phyloP scores from a whole-genome alignment of 176 grass and related monocot species.

The Bothriochloa decipiens region DNA sequence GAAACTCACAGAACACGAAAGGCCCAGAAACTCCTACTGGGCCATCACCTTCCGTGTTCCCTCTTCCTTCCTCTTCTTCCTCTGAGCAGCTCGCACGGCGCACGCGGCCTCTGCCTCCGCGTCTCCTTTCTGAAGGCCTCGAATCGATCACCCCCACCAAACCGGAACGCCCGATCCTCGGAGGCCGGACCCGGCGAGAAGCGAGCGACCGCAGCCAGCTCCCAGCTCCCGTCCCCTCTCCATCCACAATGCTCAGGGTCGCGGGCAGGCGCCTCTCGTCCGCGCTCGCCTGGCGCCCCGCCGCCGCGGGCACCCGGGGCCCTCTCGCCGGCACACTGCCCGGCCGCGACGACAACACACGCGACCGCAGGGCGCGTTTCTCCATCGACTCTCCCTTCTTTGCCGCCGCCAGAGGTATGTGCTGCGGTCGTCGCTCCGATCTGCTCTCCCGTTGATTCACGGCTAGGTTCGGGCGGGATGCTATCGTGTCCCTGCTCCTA shows the following conservation, averaged over 20 bases:
- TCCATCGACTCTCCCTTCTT: conserved; percentile 37
- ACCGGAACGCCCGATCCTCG: conserved; percentile 26
- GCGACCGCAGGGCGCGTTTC: conserved; percentile 24
- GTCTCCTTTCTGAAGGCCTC: background rate
- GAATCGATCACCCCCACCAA: conserved; percentile 18
- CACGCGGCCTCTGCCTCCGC: background rate
- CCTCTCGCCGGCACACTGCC: conserved; percentile 37
- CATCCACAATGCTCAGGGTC: conserved; percentile 53
- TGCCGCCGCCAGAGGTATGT: conserved; percentile 42
- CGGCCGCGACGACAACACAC: conserved; percentile 18
- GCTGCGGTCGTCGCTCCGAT: conserved; percentile 9
- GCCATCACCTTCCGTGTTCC: background rate
- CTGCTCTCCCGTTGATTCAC: background rate
- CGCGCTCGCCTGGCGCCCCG: conserved; percentile 39
- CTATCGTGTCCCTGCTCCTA: background rate
- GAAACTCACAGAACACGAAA: background rate
- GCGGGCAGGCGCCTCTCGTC: conserved; percentile 53
- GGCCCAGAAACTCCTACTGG: background rate
- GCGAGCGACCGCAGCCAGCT: background rate
- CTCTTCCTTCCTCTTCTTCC: no score
- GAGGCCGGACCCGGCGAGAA: conserved; percentile 26
- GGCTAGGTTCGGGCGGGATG: background rate
- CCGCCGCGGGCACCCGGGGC: conserved; percentile 21
- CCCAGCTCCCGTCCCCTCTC: background rate
- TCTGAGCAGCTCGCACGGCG: background rate